Evolutionary conservation across 192 early-diverging fungal species (phyloP), one percentile per base, ranked within the genome.

Genomic region (Coemansia sp.): DNA sequence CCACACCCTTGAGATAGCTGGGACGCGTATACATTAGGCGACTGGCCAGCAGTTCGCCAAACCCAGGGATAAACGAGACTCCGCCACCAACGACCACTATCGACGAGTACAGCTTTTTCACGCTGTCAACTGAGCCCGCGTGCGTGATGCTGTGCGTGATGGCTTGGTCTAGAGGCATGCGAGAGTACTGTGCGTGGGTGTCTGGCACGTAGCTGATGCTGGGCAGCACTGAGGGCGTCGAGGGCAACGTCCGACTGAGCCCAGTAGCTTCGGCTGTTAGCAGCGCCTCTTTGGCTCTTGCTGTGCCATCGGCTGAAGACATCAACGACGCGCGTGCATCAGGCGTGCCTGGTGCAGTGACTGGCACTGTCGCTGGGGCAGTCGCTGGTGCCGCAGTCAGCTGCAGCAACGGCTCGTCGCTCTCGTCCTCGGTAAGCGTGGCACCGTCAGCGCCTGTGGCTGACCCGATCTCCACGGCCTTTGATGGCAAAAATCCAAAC

Each of bases 81-180:
- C 92, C 92, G 29, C 92, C 92, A 8, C 93, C 93, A 12, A 93
- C 89, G n/a, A 95, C 52, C 24, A 95, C 83, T 26, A 95, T 89
- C 18, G 85, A 87, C 2, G 83, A 80, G 72, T 87, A 91, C 34
- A 92, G 72, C 58, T 90, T 90, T 29, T 84, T 84, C 21, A 87
- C 75, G 10, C 89, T 83, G 40, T 91, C 88, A 35, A 91, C 86
- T 0, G 87, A 83, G 4, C 88, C 85, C 38, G 83, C 74, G 35
- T 77, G 68, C 10, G 76, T 73, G 35, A 92, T 88, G 53, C 83
- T 84, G 56, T 90, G 89, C 3, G 86, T 86, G 63, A 90, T 84
- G 2, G 87, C 86, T 1, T 76, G 58, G 60, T 92, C 90, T 32
- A 92, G 70, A 2, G 89, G 84, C 53, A 80, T 75, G 8, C 74